Conservation (phyloP, 2,329 filamentous ascomycete species). For the Alternaria sp. region DNA sequence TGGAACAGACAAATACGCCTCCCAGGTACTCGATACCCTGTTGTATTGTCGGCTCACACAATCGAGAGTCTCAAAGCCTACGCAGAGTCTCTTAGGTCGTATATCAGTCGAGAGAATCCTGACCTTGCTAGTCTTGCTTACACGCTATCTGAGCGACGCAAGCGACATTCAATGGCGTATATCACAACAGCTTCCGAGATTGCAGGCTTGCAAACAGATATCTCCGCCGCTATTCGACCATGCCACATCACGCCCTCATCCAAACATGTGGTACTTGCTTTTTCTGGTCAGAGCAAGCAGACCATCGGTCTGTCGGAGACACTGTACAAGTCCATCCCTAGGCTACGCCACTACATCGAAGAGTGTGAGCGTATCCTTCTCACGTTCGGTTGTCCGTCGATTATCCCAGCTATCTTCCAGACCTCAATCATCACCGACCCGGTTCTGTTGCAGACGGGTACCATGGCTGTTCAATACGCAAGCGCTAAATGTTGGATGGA, state of each 20-base stretch:
- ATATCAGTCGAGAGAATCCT: background rate
- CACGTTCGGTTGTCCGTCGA: slow-evolving; percentile 8
- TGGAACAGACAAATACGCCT: background rate
- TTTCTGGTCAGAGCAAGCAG: slow-evolving; percentile 15
- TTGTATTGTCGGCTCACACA: slow-evolving; percentile 11
- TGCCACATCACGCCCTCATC: background rate
- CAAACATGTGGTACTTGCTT: slow-evolving; percentile 10
- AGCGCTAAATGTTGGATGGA: slow-evolving; percentile 29
- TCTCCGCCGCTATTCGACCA: slow-evolving; percentile 3
- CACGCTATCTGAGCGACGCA: slow-evolving; percentile 13
- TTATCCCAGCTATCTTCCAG: slow-evolving; percentile 24
- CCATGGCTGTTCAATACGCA: slow-evolving; percentile 34
- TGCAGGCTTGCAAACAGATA: background rate
- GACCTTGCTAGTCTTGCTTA: slow-evolving; percentile 12
- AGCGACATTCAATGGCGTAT: slow-evolving; percentile 8
- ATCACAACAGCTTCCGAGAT: slow-evolving; percentile 12
- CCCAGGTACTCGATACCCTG: background rate
- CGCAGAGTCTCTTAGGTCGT: background rate
- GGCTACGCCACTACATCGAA: slow-evolving; percentile 18
- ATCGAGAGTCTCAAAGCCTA: slow-evolving; percentile 11
- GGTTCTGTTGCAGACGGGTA: slow-evolving; percentile 24
- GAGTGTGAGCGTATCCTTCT: slow-evolving; percentile 20
- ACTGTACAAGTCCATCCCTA: slow-evolving; percentile 6
- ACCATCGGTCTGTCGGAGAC: slow-evolving; percentile 4
- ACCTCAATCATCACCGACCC: slow-evolving; percentile 3